Percentiles rank a stretch among this genome's conserved stretches.
These are phyloP conservation scores for Penicillium tannophilum DNA, from an alignment of 495 filamentous ascomycete species.

Conservation along the genomic window DNA sequence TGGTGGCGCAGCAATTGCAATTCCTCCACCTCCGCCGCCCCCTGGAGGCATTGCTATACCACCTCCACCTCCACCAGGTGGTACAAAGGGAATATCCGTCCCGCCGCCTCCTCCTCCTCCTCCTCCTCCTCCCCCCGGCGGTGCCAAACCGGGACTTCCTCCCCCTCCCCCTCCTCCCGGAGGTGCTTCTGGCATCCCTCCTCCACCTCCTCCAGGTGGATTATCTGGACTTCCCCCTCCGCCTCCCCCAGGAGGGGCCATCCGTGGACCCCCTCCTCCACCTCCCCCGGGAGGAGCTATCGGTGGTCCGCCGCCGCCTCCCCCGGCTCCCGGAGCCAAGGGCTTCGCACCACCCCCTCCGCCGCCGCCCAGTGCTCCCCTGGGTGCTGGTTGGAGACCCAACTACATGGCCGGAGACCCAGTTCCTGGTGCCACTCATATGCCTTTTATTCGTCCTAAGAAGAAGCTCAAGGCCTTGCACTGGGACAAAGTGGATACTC, in stretches of 20 bases:
- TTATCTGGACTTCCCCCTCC: constrained; percentile 47
- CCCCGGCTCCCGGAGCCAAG: constrained; percentile 45
- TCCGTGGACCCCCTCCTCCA: constrained; percentile 51
- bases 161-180: constrained; percentile 43
- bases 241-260: constrained; percentile 48
- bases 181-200: constrained; percentile 33
- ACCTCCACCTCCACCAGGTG: constrained; percentile 38
- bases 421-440: constrained; percentile 48
- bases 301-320: constrained; percentile 56
- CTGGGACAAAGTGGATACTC: constrained; percentile 97
- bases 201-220: constrained; percentile 33
- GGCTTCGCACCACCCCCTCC: constrained; percentile 55
- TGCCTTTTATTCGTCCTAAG: constrained; percentile 85
- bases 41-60: constrained; percentile 32
- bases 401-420: constrained; percentile 51
- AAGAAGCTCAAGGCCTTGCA: constrained; percentile 99
- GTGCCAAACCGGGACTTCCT: constrained; percentile 12
- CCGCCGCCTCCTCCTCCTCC: constrained; percentile 52
- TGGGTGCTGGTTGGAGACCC: constrained; percentile 58
- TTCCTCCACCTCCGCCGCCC: constrained; percentile 46
- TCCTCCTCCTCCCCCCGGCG: constrained; percentile 53
- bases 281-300: constrained; percentile 46
- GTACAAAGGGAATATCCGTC: constrained; percentile 23
- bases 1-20: constrained; percentile 17
- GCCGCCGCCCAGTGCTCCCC: constrained; percentile 58